Percentiles rank a stretch among this genome's conserved stretches.
Conservation (phyloP, 176 grass and related monocot genomes). For the Saccharum spontaneum region DNA sequence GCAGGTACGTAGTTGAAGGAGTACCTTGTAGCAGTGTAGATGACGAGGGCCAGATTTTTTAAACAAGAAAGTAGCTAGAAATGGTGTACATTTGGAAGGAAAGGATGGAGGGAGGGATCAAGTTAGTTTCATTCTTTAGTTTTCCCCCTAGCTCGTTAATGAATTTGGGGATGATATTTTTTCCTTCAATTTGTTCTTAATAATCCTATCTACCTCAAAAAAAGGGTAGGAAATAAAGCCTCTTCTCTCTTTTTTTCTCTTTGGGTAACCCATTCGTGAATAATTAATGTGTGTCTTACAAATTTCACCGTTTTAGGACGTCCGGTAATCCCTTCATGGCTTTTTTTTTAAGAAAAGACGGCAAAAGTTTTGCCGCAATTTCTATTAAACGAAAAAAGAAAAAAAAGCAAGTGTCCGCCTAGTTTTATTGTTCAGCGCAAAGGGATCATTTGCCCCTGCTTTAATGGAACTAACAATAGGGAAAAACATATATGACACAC, state of each 20-base stretch:
- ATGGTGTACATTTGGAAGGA: constrained; percentile 3
- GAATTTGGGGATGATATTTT: neutral
- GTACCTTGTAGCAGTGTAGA: neutral
- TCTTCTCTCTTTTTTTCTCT: neutral
- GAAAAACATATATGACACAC: too few species aligned
- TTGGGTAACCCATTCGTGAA: neutral
- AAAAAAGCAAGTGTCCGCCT: too few species aligned
- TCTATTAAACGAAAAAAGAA: too few species aligned
- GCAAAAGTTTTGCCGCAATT: too few species aligned
- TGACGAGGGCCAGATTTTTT: neutral
- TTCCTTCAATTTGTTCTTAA: neutral
- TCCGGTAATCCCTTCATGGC: too few species aligned
- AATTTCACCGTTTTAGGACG: neutral
- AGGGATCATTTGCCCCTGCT: too few species aligned
- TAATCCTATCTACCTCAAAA: neutral
- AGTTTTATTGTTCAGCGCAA: too few species aligned
- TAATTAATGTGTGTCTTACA: neutral
- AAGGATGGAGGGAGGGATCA: neutral
- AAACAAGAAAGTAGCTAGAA: neutral
- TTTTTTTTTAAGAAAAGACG: too few species aligned
- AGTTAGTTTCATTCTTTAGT: constrained; percentile 9
- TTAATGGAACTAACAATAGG: too few species aligned
- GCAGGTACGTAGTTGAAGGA: too few species aligned
- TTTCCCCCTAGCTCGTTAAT: neutral
- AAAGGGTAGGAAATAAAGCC: neutral